phyloP scores from a whole-genome alignment of 2,329 filamentous ascomycete species.

The Onygenales sp. region DNA sequence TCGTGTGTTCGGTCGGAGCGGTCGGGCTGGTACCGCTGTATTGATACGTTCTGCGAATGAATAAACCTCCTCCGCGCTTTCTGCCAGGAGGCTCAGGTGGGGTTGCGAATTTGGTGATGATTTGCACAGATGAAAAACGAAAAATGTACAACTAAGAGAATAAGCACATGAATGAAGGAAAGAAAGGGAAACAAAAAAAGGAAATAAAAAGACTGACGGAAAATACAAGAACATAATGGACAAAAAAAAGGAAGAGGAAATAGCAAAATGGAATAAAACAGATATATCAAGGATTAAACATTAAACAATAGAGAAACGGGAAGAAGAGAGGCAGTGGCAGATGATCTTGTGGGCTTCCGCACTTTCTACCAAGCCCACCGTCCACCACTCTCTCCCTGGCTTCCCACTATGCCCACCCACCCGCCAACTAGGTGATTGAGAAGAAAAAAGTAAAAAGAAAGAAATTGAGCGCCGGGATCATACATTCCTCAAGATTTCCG shows the following conservation, averaged over 20 bases:
- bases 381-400: too few relatives aligned
- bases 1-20: background rate
- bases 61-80: background rate
- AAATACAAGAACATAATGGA: background rate
- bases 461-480: too few relatives aligned
- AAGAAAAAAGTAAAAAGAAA: too few relatives aligned
- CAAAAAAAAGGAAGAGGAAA: background rate
- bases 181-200: background rate
- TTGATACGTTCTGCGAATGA: background rate
- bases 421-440: too few relatives aligned
- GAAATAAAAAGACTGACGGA: background rate
- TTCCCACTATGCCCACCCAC: too few relatives aligned
- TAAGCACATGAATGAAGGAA: background rate
- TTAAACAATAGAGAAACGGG: background rate
- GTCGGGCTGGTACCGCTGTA: background rate
- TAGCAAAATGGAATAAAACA: background rate
- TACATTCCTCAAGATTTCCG: background rate
- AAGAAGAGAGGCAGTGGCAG: background rate
- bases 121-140: background rate
- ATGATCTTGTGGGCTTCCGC: background rate
- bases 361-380: background rate
- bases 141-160: background rate
- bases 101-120: background rate
- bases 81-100: background rate
- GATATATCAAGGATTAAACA: background rate